Evolutionary conservation across 345 rosid species (phyloP).

Genomic region (Eucalyptus sp.): DNA sequence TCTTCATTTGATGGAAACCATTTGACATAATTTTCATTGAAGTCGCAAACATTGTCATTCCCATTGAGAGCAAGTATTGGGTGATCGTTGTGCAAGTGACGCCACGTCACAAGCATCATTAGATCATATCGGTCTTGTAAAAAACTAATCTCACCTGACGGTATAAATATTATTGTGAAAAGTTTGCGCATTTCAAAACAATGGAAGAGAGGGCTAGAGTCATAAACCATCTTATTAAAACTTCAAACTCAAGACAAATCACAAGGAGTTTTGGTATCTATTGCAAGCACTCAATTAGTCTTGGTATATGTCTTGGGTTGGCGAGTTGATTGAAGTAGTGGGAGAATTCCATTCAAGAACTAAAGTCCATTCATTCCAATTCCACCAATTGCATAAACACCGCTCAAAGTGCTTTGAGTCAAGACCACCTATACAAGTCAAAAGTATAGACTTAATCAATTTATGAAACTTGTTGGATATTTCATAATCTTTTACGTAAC

Average conservation of each 20-base stretch:
- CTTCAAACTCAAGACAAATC: not conserved
- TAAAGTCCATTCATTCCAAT: not conserved
- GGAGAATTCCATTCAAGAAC: not conserved
- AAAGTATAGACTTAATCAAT: not conserved
- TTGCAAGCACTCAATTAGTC: not conserved
- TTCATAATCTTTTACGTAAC: not conserved
- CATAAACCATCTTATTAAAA: not conserved
- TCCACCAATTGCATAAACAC: not conserved
- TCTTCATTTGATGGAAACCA: not conserved
- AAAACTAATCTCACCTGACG: rapidly evolving
- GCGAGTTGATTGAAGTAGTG: not conserved
- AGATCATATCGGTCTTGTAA: not conserved
- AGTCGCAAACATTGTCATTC: not conserved
- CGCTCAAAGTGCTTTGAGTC: not conserved
- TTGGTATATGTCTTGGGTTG: not conserved
- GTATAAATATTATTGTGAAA: not conserved
- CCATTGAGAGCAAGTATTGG: not conserved
- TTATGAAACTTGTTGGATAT: not conserved
- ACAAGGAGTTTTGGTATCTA: not conserved
- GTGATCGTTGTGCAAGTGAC: not conserved
- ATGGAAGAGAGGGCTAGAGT: not conserved
- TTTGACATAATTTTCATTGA: not conserved
- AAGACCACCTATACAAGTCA: not conserved
- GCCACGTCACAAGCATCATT: not conserved
- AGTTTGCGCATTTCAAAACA: not conserved